phyloP scores from a whole-genome alignment of 2,329 filamentous ascomycete species.

The Xylariales sp. region DNA sequence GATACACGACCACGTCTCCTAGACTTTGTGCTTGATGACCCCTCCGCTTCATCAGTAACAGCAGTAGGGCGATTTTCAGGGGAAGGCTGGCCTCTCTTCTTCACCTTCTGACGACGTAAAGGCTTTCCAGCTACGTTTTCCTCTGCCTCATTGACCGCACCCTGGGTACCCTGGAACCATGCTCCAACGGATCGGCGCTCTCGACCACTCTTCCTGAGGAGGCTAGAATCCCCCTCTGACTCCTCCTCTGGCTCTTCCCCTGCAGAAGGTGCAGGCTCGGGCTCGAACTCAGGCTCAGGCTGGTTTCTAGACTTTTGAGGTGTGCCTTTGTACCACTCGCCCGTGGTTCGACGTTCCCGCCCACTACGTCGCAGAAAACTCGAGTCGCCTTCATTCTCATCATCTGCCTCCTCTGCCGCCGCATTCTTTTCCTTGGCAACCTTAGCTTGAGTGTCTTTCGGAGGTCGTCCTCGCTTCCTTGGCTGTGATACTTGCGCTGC shows the following conservation, averaged over 20 bases:
- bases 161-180: background rate
- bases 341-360: slow-evolving; percentile 2
- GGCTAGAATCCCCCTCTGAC: slow-evolving; percentile 16
- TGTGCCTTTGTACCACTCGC: slow-evolving; percentile 2
- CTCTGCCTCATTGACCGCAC: background rate
- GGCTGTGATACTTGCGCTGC: background rate
- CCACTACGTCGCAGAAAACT: slow-evolving; percentile 8
- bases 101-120: slow-evolving; percentile 7
- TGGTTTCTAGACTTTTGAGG: background rate
- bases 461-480: slow-evolving; percentile 9
- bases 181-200: slow-evolving; percentile 13
- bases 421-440: slow-evolving; percentile 5
- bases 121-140: background rate
- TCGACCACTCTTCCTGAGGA: no score
- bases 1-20: slow-evolving; percentile 5
- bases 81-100: slow-evolving; percentile 11
- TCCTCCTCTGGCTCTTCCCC: slow-evolving; percentile 1
- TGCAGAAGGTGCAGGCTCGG: background rate
- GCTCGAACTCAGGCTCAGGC: background rate
- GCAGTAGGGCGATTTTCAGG: slow-evolving; percentile 4
- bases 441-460: slow-evolving; percentile 11
- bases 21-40: background rate
- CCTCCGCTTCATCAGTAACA: background rate
- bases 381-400: slow-evolving; percentile 22
- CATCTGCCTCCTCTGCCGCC: slow-evolving; percentile 25